These are phyloP conservation scores for Neurospora tetraspora DNA, from an alignment of 495 filamentous ascomycete species.

Conservation along the genomic window DNA sequence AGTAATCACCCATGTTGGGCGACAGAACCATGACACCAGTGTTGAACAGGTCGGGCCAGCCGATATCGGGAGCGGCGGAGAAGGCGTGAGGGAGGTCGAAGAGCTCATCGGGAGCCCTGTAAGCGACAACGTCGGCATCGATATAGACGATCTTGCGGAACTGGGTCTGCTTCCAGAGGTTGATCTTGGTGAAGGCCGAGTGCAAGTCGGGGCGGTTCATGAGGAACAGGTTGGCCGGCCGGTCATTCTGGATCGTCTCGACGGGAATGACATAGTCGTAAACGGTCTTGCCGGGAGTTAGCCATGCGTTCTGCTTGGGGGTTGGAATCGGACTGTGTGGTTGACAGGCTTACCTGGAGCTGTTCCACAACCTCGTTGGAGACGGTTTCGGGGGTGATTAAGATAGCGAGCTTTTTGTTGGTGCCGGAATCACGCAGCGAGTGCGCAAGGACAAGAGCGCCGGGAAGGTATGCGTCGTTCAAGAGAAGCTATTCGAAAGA, in stretches of 20 bases:
- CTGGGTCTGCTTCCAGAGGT: slow-evolving; percentile 84
- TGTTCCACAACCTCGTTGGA: slow-evolving; percentile 61
- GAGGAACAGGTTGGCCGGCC: slow-evolving; percentile 73
- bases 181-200: slow-evolving; percentile 92
- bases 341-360: slow-evolving; percentile 47
- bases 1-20: slow-evolving; percentile 81
- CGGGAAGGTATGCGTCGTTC: slow-evolving; percentile 84
- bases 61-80: slow-evolving; percentile 87
- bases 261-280: slow-evolving; percentile 90
- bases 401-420: slow-evolving; percentile 70
- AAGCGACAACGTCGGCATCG: slow-evolving; percentile 80
- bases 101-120: slow-evolving; percentile 86
- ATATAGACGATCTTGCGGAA: slow-evolving; percentile 87
- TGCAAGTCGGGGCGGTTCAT: slow-evolving; percentile 88
- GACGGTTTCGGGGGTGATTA: slow-evolving; percentile 71
- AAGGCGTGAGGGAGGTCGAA: slow-evolving; percentile 69
- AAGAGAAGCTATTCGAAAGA: slow-evolving; percentile 58
- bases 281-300: slow-evolving; percentile 38
- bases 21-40: slow-evolving; percentile 86
- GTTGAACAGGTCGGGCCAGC: slow-evolving; percentile 98
- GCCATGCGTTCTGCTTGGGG: background rate
- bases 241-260: slow-evolving; percentile 60
- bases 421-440: slow-evolving; percentile 89
- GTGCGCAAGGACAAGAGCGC: slow-evolving; percentile 87
- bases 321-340: too few relatives aligned